phyloP scores from a whole-genome alignment of 495 filamentous ascomycete genomes.

The Daldinia vernicosa region DNA sequence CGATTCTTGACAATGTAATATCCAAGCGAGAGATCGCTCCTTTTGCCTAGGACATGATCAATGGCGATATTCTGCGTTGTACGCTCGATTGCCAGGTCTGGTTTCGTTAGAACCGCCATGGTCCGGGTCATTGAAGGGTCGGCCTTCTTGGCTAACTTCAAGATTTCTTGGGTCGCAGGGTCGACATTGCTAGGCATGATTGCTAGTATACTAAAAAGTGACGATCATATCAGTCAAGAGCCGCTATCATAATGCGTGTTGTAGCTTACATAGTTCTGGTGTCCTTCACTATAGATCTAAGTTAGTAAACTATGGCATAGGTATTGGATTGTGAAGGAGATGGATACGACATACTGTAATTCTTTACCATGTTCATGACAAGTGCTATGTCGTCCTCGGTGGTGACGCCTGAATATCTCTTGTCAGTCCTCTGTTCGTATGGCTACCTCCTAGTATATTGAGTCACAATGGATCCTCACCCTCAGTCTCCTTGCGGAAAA shows the following conservation, averaged over 20 bases:
- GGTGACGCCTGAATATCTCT: conserved; percentile 42
- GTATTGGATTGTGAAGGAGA: not conserved
- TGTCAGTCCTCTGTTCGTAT: not conserved
- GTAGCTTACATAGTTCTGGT: conserved; percentile 40
- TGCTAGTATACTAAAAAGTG: conserved; percentile 57
- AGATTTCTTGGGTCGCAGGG: conserved; percentile 67
- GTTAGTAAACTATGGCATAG: conserved; percentile 14
- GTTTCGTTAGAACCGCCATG: conserved; percentile 67
- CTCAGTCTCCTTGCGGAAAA: conserved; percentile 63
- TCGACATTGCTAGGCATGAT: conserved; percentile 68
- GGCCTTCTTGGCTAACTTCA: conserved; percentile 59
- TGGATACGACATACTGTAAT: conserved; percentile 56
- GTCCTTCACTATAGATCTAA: conserved; percentile 35
- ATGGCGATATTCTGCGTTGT: conserved; percentile 58
- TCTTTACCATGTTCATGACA: conserved; percentile 62
- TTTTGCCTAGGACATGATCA: conserved; percentile 56
- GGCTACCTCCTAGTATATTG: not conserved
- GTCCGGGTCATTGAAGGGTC: conserved; percentile 61
- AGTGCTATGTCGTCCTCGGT: conserved; percentile 58
- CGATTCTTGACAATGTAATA: conserved; percentile 67
- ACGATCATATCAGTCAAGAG: conserved; percentile 3
- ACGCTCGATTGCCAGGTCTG: conserved; percentile 63
- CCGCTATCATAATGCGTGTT: not conserved
- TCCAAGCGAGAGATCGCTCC: conserved; percentile 55
- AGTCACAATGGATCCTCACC: conserved; percentile 33